These are phyloP conservation scores for Hirsutella thompsonii DNA, from an alignment of 2,329 filamentous ascomycete genomes.

Conservation along the genomic window DNA sequence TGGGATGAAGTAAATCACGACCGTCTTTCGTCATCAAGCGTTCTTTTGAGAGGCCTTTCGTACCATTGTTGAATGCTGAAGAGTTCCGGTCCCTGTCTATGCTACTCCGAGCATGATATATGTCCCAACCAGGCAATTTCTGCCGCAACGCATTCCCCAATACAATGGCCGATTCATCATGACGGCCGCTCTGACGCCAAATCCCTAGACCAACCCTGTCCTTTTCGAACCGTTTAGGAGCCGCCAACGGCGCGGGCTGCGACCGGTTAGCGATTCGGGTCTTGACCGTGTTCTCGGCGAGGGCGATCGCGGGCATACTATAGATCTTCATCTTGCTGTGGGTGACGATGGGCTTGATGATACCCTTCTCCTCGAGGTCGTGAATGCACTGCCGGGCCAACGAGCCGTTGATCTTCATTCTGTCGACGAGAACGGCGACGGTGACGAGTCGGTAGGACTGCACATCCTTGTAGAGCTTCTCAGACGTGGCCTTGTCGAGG, in stretches of 20 bases:
- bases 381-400: slow-evolving; percentile 79
- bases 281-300: neutral
- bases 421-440: slow-evolving; percentile 95
- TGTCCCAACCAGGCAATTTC: slow-evolving; percentile 23
- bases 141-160: slow-evolving; percentile 21
- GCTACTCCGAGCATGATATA: slow-evolving; percentile 27
- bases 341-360: slow-evolving; percentile 93
- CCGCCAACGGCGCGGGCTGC: slow-evolving; percentile 48
- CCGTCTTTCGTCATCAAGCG: neutral
- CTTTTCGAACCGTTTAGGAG: slow-evolving; percentile 24
- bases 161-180: slow-evolving; percentile 21
- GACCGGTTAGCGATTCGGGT: slow-evolving; percentile 13
- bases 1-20: too few species aligned
- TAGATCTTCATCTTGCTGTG: slow-evolving; percentile 99
- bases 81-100: slow-evolving; percentile 21
- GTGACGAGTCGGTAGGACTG: slow-evolving; percentile 99
- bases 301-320: slow-evolving; percentile 41
- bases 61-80: slow-evolving; percentile 25
- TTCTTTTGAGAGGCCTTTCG: slow-evolving; percentile 20
- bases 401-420: slow-evolving; percentile 99
- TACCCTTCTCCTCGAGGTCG: slow-evolving; percentile 94
- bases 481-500: slow-evolving; percentile 93
- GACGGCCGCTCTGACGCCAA: slow-evolving; percentile 24
- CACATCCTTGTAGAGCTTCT: slow-evolving; percentile 99
- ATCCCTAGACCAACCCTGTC: slow-evolving; percentile 21